These are phyloP conservation scores for Metschnikowia lachancei DNA, from an alignment of 805 yeast genomes.

Conservation along the genomic window DNA sequence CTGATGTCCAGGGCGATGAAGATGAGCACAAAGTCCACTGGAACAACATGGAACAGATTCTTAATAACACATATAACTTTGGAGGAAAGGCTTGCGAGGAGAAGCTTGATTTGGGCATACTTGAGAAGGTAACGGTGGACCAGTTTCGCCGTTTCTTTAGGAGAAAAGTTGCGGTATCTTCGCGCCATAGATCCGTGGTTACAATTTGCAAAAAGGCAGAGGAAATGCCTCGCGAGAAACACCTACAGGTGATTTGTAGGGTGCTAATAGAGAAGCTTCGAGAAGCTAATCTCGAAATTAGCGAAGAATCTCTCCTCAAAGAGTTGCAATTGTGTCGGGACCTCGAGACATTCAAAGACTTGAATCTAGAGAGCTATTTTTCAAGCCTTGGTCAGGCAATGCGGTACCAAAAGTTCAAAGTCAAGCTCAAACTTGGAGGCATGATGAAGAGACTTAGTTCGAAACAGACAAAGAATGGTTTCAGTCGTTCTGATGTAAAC, in stretches of 20 bases:
- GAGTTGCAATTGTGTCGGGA: slow-evolving; percentile 10
- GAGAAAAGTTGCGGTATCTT: slow-evolving; percentile 33
- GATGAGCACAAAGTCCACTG: slow-evolving; percentile 37
- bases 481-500: not conserved
- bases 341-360: slow-evolving; percentile 6
- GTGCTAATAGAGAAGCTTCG: not conserved
- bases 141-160: slow-evolving; percentile 37
- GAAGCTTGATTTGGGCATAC: slow-evolving; percentile 29
- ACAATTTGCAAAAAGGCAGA: slow-evolving; percentile 16
- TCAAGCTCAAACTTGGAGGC: slow-evolving; percentile 5
- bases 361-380: slow-evolving; percentile 6
- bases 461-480: not conserved
- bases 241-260: slow-evolving; percentile 1
- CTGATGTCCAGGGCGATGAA: slow-evolving; percentile 23
- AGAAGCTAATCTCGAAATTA: slow-evolving; percentile 2
- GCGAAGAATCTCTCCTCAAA: slow-evolving; percentile 2
- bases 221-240: slow-evolving; percentile 3
- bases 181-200: slow-evolving; percentile 38
- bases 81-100: slow-evolving; percentile 30
- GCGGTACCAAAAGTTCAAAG: slow-evolving; percentile 5
- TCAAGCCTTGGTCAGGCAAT: slow-evolving; percentile 1
- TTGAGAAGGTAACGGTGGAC: slow-evolving; percentile 30
- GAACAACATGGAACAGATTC: slow-evolving; percentile 49
- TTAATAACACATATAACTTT: slow-evolving; percentile 43
- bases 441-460: not conserved